Conservation (phyloP, 371 early-diverging fungal species). For the Zychaea mexicana region DNA sequence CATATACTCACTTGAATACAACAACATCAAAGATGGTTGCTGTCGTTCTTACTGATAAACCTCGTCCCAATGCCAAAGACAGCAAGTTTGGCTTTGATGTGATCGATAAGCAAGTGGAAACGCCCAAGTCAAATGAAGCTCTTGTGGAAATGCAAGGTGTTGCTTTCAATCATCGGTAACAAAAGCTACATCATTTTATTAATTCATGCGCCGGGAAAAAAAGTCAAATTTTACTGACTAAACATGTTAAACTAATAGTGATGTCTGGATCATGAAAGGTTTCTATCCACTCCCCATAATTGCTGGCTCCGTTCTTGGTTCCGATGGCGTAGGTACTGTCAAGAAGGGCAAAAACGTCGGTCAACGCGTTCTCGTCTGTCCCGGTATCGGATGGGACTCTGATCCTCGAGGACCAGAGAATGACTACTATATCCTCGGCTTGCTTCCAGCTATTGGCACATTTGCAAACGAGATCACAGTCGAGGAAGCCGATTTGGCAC, state of each 20-base stretch:
- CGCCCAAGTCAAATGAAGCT: constrained; percentile 31
- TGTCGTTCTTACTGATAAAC: constrained; percentile 1
- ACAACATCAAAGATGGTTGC: constrained; percentile 7
- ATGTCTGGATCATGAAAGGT: constrained; percentile 64
- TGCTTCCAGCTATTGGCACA: constrained; percentile 56
- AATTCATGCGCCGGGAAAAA: no score
- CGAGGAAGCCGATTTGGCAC: constrained; percentile 43
- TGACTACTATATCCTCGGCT: constrained; percentile 57
- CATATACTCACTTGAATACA: background rate
- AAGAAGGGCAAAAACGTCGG: constrained; percentile 21
- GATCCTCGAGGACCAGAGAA: constrained; percentile 67
- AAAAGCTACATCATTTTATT: no score
- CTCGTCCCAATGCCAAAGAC: background rate
- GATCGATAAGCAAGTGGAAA: background rate
- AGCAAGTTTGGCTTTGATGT: constrained; percentile 29
- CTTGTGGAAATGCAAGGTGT: constrained; percentile 61
- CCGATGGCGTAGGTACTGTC: constrained; percentile 64
- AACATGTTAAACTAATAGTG: constrained; percentile 15
- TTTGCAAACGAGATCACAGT: constrained; percentile 60
- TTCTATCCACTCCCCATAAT: constrained; percentile 34
- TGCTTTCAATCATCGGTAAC: constrained; percentile 72
- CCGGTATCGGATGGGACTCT: constrained; percentile 59
- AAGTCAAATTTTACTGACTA: no score
- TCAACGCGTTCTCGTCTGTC: constrained; percentile 55
- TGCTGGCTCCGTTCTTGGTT: constrained; percentile 54